Conservation (phyloP, 1,284 basidiomycete species). For the Schizopora paradoxa region DNA sequence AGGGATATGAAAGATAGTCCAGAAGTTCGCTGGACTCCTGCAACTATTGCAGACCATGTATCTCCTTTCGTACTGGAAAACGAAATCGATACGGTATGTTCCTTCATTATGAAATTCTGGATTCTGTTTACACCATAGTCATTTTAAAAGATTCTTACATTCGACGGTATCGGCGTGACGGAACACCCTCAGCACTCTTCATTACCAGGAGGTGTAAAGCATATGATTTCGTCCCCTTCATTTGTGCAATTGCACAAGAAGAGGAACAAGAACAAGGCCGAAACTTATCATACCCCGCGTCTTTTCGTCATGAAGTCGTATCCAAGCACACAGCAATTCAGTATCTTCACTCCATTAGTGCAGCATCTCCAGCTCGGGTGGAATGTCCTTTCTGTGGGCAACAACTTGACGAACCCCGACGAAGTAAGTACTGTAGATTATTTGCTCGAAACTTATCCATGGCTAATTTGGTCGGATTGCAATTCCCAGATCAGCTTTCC, state of each 20-base stretch:
- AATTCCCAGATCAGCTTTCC: too few species aligned
- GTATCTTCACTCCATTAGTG: slow-evolving; percentile 10
- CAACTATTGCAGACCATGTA: slow-evolving; percentile 5
- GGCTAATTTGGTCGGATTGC: too few species aligned
- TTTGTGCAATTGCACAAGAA: slow-evolving; percentile 7
- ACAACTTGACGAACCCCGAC: too few species aligned
- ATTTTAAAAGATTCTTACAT: slow-evolving; percentile 13
- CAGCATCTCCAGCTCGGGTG: slow-evolving; percentile 10
- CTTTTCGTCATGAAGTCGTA: slow-evolving; percentile 8
- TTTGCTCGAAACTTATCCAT: too few species aligned
- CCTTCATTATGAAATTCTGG: not conserved
- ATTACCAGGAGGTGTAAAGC: slow-evolving; percentile 6
- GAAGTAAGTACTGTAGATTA: too few species aligned
- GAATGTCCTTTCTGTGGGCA: slow-evolving; percentile 1
- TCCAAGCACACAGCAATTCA: not conserved
- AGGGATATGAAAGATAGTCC: slow-evolving; percentile 5
- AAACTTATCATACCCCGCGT: slow-evolving; percentile 6
- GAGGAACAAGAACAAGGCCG: not conserved
- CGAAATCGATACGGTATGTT: slow-evolving; percentile 15
- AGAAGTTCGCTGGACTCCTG: slow-evolving; percentile 6
- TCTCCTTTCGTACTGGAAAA: slow-evolving; percentile 11
- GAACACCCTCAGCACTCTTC: slow-evolving; percentile 8
- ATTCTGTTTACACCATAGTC: not conserved
- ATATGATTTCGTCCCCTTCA: slow-evolving; percentile 7
- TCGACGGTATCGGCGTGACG: slow-evolving; percentile 12